These are phyloP conservation scores for Dactylellina sp. DNA, from an alignment of 2,329 filamentous ascomycete species.

Conservation along the genomic window DNA sequence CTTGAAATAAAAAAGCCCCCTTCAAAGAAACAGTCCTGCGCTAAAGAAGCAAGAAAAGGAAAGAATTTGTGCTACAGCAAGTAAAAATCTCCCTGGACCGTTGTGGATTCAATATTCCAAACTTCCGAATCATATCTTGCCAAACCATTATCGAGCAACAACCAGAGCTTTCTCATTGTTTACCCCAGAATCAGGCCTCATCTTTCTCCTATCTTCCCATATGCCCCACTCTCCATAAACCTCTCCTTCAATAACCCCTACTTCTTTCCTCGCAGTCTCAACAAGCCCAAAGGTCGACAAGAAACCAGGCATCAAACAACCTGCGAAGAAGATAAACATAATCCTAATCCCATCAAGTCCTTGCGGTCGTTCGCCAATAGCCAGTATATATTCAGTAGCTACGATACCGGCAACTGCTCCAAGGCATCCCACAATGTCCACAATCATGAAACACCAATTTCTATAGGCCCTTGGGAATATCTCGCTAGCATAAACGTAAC, in stretches of 20 bases:
- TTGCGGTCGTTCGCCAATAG: neutral
- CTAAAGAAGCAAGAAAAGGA: too few species aligned
- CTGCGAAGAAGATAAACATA: constrained; percentile 8
- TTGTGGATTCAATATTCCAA: too few species aligned
- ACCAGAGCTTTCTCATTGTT: too few species aligned
- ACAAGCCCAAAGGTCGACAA: constrained; percentile 26
- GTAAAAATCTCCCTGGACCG: too few species aligned
- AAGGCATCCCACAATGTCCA: constrained; percentile 22
- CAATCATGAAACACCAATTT: constrained; percentile 36
- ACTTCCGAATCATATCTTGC: too few species aligned
- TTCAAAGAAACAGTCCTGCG: too few species aligned
- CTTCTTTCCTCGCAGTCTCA: constrained; percentile 51
- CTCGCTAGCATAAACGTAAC: constrained; percentile 32
- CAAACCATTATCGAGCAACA: too few species aligned
- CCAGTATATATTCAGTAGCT: constrained; percentile 4
- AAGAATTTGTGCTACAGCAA: too few species aligned
- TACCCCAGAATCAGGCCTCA: constrained; percentile 29
- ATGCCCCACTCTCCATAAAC: constrained; percentile 52
- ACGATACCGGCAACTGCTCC: constrained; percentile 30
- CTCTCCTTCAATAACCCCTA: constrained; percentile 47
- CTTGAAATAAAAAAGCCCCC: too few species aligned
- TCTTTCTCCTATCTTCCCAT: constrained; percentile 45
- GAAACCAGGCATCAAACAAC: constrained; percentile 6
- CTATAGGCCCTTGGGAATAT: constrained; percentile 32
- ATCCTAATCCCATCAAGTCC: neutral